Percentiles rank a stretch among this genome's conserved stretches.
Evolutionary conservation across 441 rosid species (phyloP).

Genomic region (Viola pubescens): DNA sequence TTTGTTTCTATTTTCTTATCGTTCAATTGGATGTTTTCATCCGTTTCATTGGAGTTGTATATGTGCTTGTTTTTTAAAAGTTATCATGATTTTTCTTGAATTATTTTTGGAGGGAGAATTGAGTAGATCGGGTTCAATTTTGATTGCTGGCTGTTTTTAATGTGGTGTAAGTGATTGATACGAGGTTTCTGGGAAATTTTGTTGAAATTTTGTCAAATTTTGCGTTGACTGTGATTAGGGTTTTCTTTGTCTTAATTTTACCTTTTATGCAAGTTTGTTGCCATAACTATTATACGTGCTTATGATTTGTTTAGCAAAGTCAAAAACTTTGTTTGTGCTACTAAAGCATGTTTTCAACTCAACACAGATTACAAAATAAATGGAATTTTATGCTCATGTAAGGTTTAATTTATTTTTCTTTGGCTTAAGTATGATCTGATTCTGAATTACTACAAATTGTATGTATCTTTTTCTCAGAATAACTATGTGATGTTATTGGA

Average conservation of each 20-base stretch:
- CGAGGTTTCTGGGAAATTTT: conserved; percentile 5
- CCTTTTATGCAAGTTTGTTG: background rate
- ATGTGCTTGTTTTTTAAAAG: background rate
- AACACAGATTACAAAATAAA: background rate
- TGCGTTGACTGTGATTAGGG: background rate
- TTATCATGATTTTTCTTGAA: background rate
- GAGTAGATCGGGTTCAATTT: conserved; percentile 26
- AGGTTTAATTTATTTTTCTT: background rate
- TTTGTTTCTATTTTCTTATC: background rate
- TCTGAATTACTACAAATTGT: background rate
- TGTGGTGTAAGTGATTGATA: conserved; percentile 7
- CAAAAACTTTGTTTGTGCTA: background rate
- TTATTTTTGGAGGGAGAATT: conserved; percentile 14
- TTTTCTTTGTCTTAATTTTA: background rate
- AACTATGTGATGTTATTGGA: background rate
- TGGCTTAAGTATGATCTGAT: background rate
- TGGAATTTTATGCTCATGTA: no score
- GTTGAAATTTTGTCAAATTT: background rate
- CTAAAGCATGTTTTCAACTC: background rate
- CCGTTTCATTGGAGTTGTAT: background rate
- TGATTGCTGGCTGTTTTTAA: background rate
- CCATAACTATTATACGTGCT: background rate
- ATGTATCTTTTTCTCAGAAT: background rate
- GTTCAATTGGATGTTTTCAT: background rate
- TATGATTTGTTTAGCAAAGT: background rate